Evolutionary conservation across 768 basidiomycete species (phyloP).

Genomic region (Leccinellum rugosiceps): DNA sequence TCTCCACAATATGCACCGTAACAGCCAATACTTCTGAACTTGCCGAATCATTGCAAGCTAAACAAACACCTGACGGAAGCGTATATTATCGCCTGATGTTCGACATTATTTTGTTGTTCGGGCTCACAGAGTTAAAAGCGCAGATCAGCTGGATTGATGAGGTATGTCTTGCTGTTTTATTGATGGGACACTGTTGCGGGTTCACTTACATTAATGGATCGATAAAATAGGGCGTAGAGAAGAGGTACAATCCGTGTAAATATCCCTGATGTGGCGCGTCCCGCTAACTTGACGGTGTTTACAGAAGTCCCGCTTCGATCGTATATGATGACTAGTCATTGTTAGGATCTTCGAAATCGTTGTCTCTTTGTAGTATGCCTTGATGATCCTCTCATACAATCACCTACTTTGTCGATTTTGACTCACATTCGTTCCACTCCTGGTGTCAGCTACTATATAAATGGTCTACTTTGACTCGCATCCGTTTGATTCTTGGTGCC

Average conservation of each 20-base stretch:
- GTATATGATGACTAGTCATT: constrained; percentile 15
- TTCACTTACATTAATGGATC: background rate
- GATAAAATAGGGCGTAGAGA: constrained; percentile 13
- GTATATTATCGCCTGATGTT: constrained; percentile 20
- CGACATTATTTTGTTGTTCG: constrained; percentile 39
- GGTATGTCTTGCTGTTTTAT: constrained; percentile 3
- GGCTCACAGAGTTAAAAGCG: constrained; percentile 44
- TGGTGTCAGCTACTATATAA: too few species aligned
- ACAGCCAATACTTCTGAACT: constrained; percentile 9
- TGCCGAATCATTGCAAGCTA: background rate
- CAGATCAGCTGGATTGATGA: constrained; percentile 40
- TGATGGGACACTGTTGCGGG: background rate
- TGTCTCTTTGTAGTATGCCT: background rate
- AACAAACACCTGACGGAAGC: background rate
- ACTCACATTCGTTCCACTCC: too few species aligned
- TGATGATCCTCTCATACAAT: background rate
- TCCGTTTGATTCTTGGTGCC: too few species aligned
- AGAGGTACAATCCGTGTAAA: constrained; percentile 2
- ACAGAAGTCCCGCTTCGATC: constrained; percentile 23
- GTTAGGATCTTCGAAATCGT: background rate
- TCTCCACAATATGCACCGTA: constrained; percentile 12
- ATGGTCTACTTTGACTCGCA: too few species aligned
- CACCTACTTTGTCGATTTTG: too few species aligned
- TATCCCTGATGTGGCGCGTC: background rate
- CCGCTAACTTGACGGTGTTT: background rate